Conservation (phyloP, 2,329 filamentous ascomycete species). For the Ophiocordyceps camponoti-saundersi region DNA sequence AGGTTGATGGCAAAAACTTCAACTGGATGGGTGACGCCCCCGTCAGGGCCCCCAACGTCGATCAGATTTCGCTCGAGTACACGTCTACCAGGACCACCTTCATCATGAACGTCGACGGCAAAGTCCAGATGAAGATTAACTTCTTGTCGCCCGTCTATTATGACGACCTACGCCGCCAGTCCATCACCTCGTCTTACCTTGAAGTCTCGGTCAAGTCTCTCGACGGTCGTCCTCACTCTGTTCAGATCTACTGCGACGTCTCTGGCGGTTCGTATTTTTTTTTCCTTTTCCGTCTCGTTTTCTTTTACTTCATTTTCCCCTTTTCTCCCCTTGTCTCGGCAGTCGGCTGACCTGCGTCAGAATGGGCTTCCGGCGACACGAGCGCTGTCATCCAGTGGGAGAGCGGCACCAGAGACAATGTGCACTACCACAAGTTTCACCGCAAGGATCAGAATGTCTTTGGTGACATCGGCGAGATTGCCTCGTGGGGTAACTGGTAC, state of each 20-base stretch:
- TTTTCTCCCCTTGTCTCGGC: slow-evolving; percentile 14
- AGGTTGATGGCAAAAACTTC: slow-evolving; percentile 45
- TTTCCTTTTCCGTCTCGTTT: background rate
- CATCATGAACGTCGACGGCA: slow-evolving; percentile 43
- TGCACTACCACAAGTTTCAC: slow-evolving; percentile 49
- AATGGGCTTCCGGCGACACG: slow-evolving; percentile 53
- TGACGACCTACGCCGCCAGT: slow-evolving; percentile 48
- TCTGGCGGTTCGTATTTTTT: slow-evolving; percentile 18
- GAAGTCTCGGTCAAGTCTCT: slow-evolving; percentile 43
- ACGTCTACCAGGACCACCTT: slow-evolving; percentile 59
- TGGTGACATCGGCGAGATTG: slow-evolving; percentile 49
- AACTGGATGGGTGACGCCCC: slow-evolving; percentile 50
- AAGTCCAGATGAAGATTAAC: slow-evolving; percentile 47
- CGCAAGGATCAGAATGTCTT: slow-evolving; percentile 46
- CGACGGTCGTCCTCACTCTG: slow-evolving; percentile 44
- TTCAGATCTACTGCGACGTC: slow-evolving; percentile 58
- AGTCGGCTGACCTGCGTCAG: slow-evolving; percentile 18
- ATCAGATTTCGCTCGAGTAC: slow-evolving; percentile 49
- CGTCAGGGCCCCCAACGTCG: slow-evolving; percentile 26
- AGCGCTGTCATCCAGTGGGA: slow-evolving; percentile 44
- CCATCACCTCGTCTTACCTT: slow-evolving; percentile 54
- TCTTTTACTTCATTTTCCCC: background rate
- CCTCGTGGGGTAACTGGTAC: slow-evolving; percentile 70
- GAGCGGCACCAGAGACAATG: slow-evolving; percentile 26
- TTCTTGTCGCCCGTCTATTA: slow-evolving; percentile 58